Conservation (phyloP, 768 basidiomycete species). For the Amyloporia xantha region DNA sequence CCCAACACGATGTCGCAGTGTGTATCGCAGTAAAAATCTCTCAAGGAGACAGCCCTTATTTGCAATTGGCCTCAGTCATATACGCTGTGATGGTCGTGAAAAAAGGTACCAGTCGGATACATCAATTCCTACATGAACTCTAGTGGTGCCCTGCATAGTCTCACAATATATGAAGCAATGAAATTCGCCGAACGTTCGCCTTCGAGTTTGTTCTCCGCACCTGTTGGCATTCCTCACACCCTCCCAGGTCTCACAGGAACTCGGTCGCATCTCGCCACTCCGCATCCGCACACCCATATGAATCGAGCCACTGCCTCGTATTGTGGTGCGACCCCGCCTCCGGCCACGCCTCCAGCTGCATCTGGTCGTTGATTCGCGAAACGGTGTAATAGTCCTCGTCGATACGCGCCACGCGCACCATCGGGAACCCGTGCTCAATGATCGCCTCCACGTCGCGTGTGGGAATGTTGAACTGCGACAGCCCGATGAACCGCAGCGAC, state of each 20-base stretch:
- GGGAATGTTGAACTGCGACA: slow-evolving; percentile 40
- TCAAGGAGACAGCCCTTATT: too few species aligned
- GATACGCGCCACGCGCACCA: slow-evolving; percentile 48
- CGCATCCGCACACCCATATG: slow-evolving; percentile 56
- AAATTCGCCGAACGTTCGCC: too few species aligned
- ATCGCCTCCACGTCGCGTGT: slow-evolving; percentile 30
- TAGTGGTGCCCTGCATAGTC: too few species aligned
- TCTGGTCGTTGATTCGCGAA: slow-evolving; percentile 22
- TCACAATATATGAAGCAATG: too few species aligned
- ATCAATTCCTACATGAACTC: too few species aligned
- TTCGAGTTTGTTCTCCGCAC: too few species aligned
- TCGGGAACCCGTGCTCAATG: slow-evolving; percentile 56
- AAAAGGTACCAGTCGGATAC: too few species aligned
- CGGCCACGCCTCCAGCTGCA: slow-evolving; percentile 52
- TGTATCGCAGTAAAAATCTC: too few species aligned
- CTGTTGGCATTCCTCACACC: too few species aligned
- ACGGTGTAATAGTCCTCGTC: slow-evolving; percentile 54
- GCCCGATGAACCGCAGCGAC: slow-evolving; percentile 44
- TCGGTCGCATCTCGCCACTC: slow-evolving; percentile 25
- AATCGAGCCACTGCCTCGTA: slow-evolving; percentile 57
- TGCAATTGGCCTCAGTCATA: too few species aligned
- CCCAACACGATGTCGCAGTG: too few species aligned
- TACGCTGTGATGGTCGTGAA: too few species aligned
- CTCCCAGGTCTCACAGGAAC: slow-evolving; percentile 21
- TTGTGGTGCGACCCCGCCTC: slow-evolving; percentile 45